Conservation (phyloP, 192 early-diverging fungal genomes). For the Coemansia sp. region DNA sequence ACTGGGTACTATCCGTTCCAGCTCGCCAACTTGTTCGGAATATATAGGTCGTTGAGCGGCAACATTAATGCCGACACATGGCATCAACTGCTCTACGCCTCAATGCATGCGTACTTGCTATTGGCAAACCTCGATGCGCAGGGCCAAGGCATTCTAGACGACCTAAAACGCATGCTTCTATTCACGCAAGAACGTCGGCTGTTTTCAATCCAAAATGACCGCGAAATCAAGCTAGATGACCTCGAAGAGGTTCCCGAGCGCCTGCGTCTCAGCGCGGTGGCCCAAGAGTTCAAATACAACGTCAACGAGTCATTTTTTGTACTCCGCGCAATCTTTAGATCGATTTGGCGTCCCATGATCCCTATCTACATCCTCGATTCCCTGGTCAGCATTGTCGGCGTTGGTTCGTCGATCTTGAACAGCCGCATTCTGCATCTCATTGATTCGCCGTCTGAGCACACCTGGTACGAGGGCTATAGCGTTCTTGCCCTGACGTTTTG, state of each 20-base stretch:
- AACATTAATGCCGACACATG: not conserved
- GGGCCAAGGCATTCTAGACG: conserved; percentile 7
- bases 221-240: conserved; percentile 20
- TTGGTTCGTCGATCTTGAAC: conserved; percentile 5
- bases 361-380: conserved; percentile 23
- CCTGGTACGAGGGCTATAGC: conserved; percentile 19
- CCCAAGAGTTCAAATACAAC: conserved; percentile 26
- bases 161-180: conserved; percentile 8
- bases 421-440: conserved; percentile 20
- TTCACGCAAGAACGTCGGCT: conserved; percentile 18
- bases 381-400: conserved; percentile 6
- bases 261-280: not conserved
- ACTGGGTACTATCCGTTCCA: conserved; percentile 14
- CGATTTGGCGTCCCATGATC: conserved; percentile 32
- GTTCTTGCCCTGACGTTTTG: not conserved
- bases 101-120: conserved; percentile 12
- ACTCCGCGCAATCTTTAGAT: conserved; percentile 28
- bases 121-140: conserved; percentile 19
- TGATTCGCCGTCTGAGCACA: conserved; percentile 12
- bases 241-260: conserved; percentile 11
- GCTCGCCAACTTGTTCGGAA: conserved; percentile 10
- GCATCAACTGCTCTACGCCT: not conserved
- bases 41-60: conserved; percentile 17
- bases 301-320: conserved; percentile 33
- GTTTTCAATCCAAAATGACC: not conserved